Base-by-base conservation (phyloP, 2,329 filamentous ascomycete species). In the Fusarium humuli region DNA sequence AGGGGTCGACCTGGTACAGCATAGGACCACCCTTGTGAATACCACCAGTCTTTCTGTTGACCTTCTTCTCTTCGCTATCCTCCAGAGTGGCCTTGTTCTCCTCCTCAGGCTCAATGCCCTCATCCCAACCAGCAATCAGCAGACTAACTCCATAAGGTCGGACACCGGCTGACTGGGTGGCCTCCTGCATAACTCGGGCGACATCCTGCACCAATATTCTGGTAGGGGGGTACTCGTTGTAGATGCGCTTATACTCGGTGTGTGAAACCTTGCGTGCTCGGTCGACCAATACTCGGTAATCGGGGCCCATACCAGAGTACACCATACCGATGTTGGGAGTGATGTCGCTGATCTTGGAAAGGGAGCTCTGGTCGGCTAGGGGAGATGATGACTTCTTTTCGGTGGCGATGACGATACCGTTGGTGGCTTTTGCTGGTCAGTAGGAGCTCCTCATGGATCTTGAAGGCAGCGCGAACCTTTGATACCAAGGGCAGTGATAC, bases 301-400 rank as follows among this genome's bases (percentile, higher is more conserved):
- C 96, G 65, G 96, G 96, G 30, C 96, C 95, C 96, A 99, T 99
- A 80, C 96, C 96, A 55, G 94, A 94, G 85, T 99, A 99, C 77
- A 99, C 96, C 93, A 98, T 98, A 81, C 96, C 96, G 82, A 99
- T 98, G 87, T 99, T 96, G 77, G 96, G 96, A 49, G 96, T 99
- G 85, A 99, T 94, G 81, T 97, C 90, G 81, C 94, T 97, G 85
- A 99, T 93, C 87, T 99, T 99, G 77, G 94, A 96, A 73, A 97
- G 91, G 42, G 96, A 98, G 77, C 92, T 90, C 76, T 96, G 91
- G 80, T 99, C 96, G 86, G 97, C 95, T 78, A 99, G 92, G 56
- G 96, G 94, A 52, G 96, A 98, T 40, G 95, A 98, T 46, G 95
- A 98, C 85, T 99, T 99, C 90, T 99, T 99, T 85, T 99, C 96